phyloP scores from a whole-genome alignment of 2,329 filamentous ascomycete species.

The Penicillium oxalicum region DNA sequence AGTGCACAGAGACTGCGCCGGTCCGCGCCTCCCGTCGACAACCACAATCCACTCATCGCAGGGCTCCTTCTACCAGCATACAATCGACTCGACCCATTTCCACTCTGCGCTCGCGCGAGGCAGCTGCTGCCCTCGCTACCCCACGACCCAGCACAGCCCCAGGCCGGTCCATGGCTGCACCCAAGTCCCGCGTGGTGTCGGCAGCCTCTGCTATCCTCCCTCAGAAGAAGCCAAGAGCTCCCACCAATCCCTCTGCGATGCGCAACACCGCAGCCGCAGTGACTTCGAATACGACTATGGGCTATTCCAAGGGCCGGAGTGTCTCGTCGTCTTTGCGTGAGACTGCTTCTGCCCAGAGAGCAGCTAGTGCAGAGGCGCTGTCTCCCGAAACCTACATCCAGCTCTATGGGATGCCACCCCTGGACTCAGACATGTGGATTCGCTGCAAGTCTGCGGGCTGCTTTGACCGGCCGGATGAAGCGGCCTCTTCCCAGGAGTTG shows the following conservation, averaged over 20 bases:
- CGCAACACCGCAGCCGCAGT: constrained; percentile 58
- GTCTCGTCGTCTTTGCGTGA: constrained; percentile 29
- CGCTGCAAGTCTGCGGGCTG: constrained; percentile 36
- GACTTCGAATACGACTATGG: constrained; percentile 73
- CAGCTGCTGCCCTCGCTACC: constrained; percentile 35
- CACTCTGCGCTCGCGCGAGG: constrained; percentile 38
- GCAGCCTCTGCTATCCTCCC: constrained; percentile 28
- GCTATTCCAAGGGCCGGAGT: constrained; percentile 70
- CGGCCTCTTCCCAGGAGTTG: constrained; percentile 17
- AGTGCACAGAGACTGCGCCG: constrained; percentile 49
- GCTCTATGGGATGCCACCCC: constrained; percentile 37
- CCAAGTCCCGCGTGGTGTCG: constrained; percentile 34
- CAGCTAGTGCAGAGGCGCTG: constrained; percentile 23
- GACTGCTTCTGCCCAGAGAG: constrained; percentile 20
- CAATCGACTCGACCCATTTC: constrained; percentile 28
- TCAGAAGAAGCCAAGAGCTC: constrained; percentile 41
- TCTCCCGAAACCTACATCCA: constrained; percentile 40
- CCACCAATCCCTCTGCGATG: constrained; percentile 47
- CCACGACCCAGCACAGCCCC: constrained; percentile 29
- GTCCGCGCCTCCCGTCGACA: constrained; percentile 18
- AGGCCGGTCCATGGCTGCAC: constrained; percentile 23
- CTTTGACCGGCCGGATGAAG: constrained; percentile 27
- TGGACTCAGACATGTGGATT: constrained; percentile 41
- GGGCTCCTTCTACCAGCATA: constrained; percentile 20
- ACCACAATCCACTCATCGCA: constrained; percentile 20